Evolutionary conservation across 2,329 filamentous ascomycete genomes (phyloP).

Genomic region (Piedraia hortae): DNA sequence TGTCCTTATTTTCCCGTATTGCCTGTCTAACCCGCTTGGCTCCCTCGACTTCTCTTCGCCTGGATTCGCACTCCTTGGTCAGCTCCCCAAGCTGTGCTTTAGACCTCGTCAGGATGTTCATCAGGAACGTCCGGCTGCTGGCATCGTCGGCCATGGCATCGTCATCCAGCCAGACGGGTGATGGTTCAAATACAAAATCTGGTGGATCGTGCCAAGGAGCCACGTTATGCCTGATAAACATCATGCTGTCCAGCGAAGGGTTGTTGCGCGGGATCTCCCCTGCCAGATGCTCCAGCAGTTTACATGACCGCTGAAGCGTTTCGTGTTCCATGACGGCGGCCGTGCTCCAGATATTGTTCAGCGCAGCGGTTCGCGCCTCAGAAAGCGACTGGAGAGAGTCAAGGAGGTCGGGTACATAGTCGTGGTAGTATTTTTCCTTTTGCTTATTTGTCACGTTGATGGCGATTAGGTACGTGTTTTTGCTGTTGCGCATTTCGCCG

Average conservation of each 20-base stretch:
- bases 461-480: constrained; percentile 89
- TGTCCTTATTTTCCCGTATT: constrained; percentile 60
- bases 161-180: constrained; percentile 91
- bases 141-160: constrained; percentile 68
- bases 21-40: constrained; percentile 45
- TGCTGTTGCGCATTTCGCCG: constrained; percentile 85
- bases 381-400: constrained; percentile 77
- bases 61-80: constrained; percentile 60
- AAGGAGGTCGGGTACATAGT: constrained; percentile 80
- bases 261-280: constrained; percentile 69
- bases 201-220: constrained; percentile 52
- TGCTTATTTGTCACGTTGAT: constrained; percentile 96
- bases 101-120: constrained; percentile 75
- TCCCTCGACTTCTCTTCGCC: constrained; percentile 57
- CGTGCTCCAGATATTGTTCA: constrained; percentile 65
- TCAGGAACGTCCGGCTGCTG: constrained; percentile 61
- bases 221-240: constrained; percentile 89
- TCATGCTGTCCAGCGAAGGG: constrained; percentile 77
- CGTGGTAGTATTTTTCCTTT: constrained; percentile 91
- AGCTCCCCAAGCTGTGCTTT: constrained; percentile 61
- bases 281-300: constrained; percentile 42
- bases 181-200: constrained; percentile 73
- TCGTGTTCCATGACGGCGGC: constrained; percentile 55
- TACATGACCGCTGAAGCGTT: constrained; percentile 47
- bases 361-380: constrained; percentile 57